Evolutionary conservation across 805 yeast genomes (phyloP), one percentile per base, ranked within the genome.

Genomic region (Grigorovia humatica): DNA sequence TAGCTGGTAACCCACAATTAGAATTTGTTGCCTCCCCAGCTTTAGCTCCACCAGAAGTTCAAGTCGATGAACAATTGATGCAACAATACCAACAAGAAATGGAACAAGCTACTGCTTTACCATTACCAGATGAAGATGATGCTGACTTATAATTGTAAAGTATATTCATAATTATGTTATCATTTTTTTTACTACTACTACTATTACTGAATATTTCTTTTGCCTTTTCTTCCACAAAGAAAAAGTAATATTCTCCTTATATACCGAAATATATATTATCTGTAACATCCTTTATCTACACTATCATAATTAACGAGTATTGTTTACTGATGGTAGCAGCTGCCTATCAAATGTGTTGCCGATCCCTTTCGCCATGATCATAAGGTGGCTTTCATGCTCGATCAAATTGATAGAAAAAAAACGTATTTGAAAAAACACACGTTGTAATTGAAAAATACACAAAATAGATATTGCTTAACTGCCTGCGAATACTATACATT

Each of bases 11-110:
- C 82, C 91, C 96, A 58, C 89, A 86, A 74, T 83, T 93, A 69
- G 99, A 93, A 78, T 93, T 93, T 69, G 99, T 95, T 66, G 98
- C 95, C 65, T 87, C 98, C 57, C 99, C 99, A 64, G 99, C 99
- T 61, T 83, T 93, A 75, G 97, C 96, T 69, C 99, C 99, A 66
- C 98, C 99, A 69, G 99, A 93, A 81, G 98, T 91, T 64, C 85
- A 83, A 71, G 97, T 93, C 67, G 99, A 93, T 70, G 88, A 87
- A 64, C 93, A 85, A 67, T 82, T 93, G 77, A 88, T 93, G 97
- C 85, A 82, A 78, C 90, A 91, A 78, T 93, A 93, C 81, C 96
- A 93, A 81, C 95, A 89, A 71, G 99, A 93, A 80, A 91, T 93
- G 95, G 97, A 88, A 73, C 95, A 87, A 77, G 99, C 99, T 68